Conservation (phyloP, 208 protist genomes). For the Kentomonas sorsogonicus region DNA sequence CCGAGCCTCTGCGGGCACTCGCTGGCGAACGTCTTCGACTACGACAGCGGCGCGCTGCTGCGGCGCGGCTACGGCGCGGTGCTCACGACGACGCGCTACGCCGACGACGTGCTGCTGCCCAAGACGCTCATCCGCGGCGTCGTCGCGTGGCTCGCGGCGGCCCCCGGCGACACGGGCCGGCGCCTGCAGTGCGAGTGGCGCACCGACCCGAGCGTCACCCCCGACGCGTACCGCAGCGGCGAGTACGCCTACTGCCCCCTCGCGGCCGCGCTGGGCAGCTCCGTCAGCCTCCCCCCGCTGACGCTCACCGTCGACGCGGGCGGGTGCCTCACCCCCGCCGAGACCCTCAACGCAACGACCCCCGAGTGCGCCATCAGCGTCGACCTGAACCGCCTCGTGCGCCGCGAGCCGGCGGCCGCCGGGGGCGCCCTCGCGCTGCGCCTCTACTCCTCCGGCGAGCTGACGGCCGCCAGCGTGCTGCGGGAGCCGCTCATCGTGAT, state of each 20-base stretch:
- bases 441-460: slow-evolving; percentile 36
- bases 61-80: slow-evolving; percentile 18
- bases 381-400: slow-evolving; percentile 24
- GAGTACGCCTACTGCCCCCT: slow-evolving; percentile 18
- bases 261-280: not conserved
- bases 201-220: slow-evolving; percentile 13
- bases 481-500: slow-evolving; percentile 39
- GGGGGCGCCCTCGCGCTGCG: slow-evolving; percentile 15
- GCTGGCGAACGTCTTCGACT: slow-evolving; percentile 34
- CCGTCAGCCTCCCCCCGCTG: slow-evolving; percentile 25
- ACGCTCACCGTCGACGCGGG: slow-evolving; percentile 22
- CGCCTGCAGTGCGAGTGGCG: not conserved
- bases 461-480: not conserved
- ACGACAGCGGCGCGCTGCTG: slow-evolving; percentile 15
- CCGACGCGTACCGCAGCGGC: slow-evolving; percentile 28
- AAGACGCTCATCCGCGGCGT: slow-evolving; percentile 45
- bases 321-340: not conserved
- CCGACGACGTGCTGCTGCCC: slow-evolving; percentile 31
- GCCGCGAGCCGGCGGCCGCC: not conserved
- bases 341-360: not conserved
- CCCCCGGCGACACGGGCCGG: not conserved
- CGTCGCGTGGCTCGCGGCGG: slow-evolving; percentile 25
- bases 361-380: slow-evolving; percentile 19
- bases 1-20: slow-evolving; percentile 33
- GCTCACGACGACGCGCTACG: slow-evolving; percentile 24